Conservation (phyloP, 805 yeast genomes). For the Yamadazyma tumulicola region DNA sequence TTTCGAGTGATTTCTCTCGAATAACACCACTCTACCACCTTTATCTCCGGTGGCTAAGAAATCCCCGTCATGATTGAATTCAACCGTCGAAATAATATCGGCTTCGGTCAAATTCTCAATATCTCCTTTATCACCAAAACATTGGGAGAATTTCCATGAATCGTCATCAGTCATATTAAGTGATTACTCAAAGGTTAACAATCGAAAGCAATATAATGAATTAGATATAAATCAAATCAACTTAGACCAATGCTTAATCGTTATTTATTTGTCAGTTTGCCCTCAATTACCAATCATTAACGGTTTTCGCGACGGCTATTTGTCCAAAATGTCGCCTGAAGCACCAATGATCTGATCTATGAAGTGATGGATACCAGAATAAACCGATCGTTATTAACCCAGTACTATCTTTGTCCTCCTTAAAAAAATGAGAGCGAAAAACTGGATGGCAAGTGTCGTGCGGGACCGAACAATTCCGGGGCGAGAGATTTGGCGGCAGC, state of each 20-base stretch:
- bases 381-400: no score
- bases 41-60: constrained; percentile 97
- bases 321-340: no score
- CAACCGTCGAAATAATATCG: constrained; percentile 95
- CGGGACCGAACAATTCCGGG: no score
- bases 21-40: constrained; percentile 96
- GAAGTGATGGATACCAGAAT: no score
- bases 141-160: constrained; percentile 86
- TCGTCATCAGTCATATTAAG: constrained; percentile 15
- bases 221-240: no score
- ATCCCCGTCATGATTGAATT: constrained; percentile 92
- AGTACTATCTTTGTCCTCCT: neutral
- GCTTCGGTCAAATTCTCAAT: constrained; percentile 94
- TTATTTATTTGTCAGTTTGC: no score
- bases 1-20: constrained; percentile 78
- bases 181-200: no score
- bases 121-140: constrained; percentile 98
- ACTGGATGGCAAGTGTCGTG: constrained; percentile 3
- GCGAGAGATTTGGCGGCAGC: constrained; percentile 1
- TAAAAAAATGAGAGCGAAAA: constrained; percentile 1
- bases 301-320: no score
- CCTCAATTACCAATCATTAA: no score
- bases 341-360: no score
- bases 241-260: no score
- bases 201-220: no score